Conservation (phyloP, 1,284 basidiomycete species). For the Athelia sp. region DNA sequence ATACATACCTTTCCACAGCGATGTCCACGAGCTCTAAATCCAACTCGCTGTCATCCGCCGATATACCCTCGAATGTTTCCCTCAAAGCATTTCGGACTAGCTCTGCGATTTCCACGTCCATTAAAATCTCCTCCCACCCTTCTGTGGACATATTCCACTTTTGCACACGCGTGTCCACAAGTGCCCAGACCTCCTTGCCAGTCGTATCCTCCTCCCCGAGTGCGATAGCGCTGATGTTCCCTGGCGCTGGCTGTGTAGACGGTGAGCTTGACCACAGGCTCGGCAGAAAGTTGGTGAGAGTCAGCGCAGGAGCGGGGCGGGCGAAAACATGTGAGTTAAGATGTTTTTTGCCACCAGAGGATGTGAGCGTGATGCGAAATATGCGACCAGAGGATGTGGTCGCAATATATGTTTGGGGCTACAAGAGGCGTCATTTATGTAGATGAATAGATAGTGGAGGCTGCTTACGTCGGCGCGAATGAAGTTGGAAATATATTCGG, state of each 20-base stretch:
- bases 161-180: constrained; percentile 63
- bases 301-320: constrained; percentile 45
- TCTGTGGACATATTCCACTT: constrained; percentile 61
- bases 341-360: constrained; percentile 63
- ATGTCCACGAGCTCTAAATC: constrained; percentile 70
- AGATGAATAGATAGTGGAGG: constrained; percentile 1
- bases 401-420: constrained; percentile 64
- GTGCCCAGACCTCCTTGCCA: constrained; percentile 52
- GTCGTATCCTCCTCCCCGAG: constrained; percentile 36
- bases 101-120: constrained; percentile 48
- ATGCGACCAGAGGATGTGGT: constrained; percentile 64
- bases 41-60: constrained; percentile 39
- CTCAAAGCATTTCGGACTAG: constrained; percentile 38
- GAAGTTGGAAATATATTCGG: constrained; percentile 61
- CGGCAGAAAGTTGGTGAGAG: constrained; percentile 56
- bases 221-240: constrained; percentile 57
- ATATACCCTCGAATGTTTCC: constrained; percentile 32
- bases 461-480: constrained; percentile 56
- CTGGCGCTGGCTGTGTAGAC: constrained; percentile 29
- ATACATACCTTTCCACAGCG: constrained; percentile 51
- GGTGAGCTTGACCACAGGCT: constrained; percentile 39
- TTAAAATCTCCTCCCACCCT: constrained; percentile 59
- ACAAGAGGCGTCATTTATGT: constrained; percentile 5
- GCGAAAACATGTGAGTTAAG: constrained; percentile 53
- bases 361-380: constrained; percentile 59